These are phyloP conservation scores for Citrus mangshanensis DNA, from an alignment of 345 rosid genomes.

Conservation along the genomic window DNA sequence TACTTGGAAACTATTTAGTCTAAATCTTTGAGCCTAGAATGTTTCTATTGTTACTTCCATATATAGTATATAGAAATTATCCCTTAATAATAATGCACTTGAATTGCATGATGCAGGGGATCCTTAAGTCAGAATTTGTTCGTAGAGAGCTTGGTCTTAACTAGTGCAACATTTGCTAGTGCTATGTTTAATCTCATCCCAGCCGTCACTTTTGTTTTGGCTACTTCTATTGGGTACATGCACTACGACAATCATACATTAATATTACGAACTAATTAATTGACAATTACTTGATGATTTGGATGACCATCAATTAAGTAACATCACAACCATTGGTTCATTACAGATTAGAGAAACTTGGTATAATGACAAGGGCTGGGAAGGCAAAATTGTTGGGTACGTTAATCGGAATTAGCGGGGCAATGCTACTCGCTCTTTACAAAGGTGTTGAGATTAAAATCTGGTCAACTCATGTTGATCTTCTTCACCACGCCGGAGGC, in stretches of 20 bases:
- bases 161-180: conserved; percentile 49
- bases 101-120: conserved; percentile 21
- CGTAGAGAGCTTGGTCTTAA: conserved; percentile 41
- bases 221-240: conserved; percentile 39
- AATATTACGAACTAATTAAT: background rate
- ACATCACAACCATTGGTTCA: too few relatives aligned
- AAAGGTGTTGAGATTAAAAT: conserved; percentile 37
- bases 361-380: conserved; percentile 27
- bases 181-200: conserved; percentile 54
- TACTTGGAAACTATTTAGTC: background rate
- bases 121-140: conserved; percentile 32
- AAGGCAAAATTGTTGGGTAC: conserved; percentile 58
- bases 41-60: background rate
- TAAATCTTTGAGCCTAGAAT: background rate
- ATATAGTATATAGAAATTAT: too few relatives aligned
- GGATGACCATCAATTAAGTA: too few relatives aligned
- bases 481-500: conserved; percentile 19
- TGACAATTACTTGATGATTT: background rate
- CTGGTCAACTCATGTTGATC: conserved; percentile 34
- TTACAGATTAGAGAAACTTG: conserved; percentile 47
- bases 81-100: too few relatives aligned
- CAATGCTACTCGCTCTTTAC: conserved; percentile 54
- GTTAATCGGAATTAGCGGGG: conserved; percentile 47
- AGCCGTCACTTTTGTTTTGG: conserved; percentile 45
- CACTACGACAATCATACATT: too few relatives aligned